Conservation (phyloP, 257 asterid species). For the Salvia splendens region DNA sequence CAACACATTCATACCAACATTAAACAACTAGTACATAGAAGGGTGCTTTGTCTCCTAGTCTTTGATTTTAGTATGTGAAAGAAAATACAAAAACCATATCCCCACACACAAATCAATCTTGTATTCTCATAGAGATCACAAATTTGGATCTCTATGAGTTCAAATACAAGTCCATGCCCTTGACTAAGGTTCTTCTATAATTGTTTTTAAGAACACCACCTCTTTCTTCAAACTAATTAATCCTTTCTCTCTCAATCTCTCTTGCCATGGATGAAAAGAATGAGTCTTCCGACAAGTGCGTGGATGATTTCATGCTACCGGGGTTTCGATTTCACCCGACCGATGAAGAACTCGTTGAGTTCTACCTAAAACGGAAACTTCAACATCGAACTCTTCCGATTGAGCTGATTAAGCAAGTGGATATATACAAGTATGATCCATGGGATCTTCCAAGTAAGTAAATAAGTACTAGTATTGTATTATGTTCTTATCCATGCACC, state of each 20-base stretch:
- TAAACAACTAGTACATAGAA: slow-evolving; percentile 35
- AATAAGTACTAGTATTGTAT: too few species aligned
- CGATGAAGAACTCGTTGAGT: slow-evolving; percentile 81
- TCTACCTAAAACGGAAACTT: slow-evolving; percentile 66
- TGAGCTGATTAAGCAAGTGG: slow-evolving; percentile 80
- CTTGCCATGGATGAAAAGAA: slow-evolving; percentile 51
- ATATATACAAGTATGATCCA: slow-evolving; percentile 83
- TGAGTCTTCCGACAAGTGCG: slow-evolving; percentile 45
- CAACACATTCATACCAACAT: neutral
- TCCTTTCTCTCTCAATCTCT: neutral
- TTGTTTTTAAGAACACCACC: slow-evolving; percentile 22
- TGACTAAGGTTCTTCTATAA: slow-evolving; percentile 41
- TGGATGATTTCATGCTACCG: slow-evolving; percentile 73
- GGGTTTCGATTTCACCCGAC: slow-evolving; percentile 90
- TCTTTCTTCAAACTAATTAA: neutral
- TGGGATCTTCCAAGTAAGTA: slow-evolving; percentile 92
- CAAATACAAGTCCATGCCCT: slow-evolving; percentile 39
- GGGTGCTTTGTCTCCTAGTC: slow-evolving; percentile 64
- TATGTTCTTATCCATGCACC: neutral
- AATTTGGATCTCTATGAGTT: slow-evolving; percentile 46
- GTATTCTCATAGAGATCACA: slow-evolving; percentile 54
- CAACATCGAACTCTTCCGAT: slow-evolving; percentile 64
- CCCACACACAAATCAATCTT: slow-evolving; percentile 44
- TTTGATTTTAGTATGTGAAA: slow-evolving; percentile 40
- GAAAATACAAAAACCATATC: slow-evolving; percentile 38